Base-by-base conservation (phyloP, 2,329 filamentous ascomycete species). In the Verticillium dahliae region DNA sequence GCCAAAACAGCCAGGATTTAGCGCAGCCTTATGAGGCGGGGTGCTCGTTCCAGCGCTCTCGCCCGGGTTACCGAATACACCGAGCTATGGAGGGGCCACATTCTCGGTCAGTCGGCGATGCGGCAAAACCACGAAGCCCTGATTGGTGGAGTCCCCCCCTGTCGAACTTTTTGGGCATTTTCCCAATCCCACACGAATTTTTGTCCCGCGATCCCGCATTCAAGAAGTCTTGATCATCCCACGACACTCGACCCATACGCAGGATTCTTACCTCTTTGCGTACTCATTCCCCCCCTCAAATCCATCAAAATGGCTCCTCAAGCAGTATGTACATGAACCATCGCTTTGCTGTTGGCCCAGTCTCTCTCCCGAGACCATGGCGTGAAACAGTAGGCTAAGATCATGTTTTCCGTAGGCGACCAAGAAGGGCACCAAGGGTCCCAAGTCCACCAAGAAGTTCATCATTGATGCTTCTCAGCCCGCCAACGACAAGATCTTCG, bases 401-500 rank as follows among this genome's bases (percentile, higher is more conserved):
- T 79, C 80, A 80, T 79, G 76, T 78, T 79, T 73, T 73, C 27
- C 75, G 73, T 76, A 85, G 82, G 63, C 61, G 64, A 66, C 56
- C 64, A 85, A 85, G 82, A 85, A 91, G 83, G 78, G 83, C 73
- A 81, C 77, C 79, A 89, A 85, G 79, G 82, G 80, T 74, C 76
- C 75, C 76, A 93, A 93, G 87, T 80, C 88, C 75, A 92, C 90
- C 76, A 92, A 93, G 86, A 94, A 93, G 94, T 99, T 92, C 89
- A 89, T 96, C 85, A 98, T 99, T 91, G 96, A 99, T 85, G 94
- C 93, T 80, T 93, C 91, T 75, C 94, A 98, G 84, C 95, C 95
- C 74, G 93, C 93, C 72, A 91, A 88, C 84, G 95, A 99, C 88
- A 98, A 98, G 90, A 99, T 99, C 88, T 98, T 99, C 88, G 95